Base-by-base conservation (phyloP, 139 green algal species). In the Haematococcus lacustris region DNA sequence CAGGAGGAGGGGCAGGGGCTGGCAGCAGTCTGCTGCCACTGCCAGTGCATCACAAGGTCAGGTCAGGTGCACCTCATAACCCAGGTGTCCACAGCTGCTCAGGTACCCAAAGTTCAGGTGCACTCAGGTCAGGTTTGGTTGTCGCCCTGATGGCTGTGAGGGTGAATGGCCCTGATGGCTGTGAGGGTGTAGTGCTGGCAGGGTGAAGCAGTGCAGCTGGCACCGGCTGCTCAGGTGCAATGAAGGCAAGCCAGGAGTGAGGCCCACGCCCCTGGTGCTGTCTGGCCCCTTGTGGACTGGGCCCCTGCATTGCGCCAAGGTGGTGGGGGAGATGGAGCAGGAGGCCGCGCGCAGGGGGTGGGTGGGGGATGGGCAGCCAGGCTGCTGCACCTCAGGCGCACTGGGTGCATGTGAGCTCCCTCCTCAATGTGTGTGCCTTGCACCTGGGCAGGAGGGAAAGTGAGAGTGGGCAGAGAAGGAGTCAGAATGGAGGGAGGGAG, bases 221-320 rank as follows among this genome's bases (percentile, higher is more conserved):
- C 21, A 21, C 21, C 21, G 13, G 47, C 47, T 57, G 47, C 13
- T 57, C 47, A 57, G 47, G 21, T 57, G 47, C 47, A 21, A 28
- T 13, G 13, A 13, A 13, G 13, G 47, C 47, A 13, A 13, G 13
- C 47, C 47, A 13, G 13, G 13, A 21, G 13, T 28, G 13, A 13
- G 21, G 47, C 47, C 25, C n/a, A 39, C 30, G 33, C 78, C 76
- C 34, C 66, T 87, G 37, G 66, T 69, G 66, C 38, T 88, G 51
- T 70, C 76, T 6, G 83, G 83, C 4, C 83, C 83, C 34, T 73
- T 86, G 73, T 88, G 83, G 83, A 79, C 76, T 3, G 83, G 83
- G 7, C 80, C 83, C 38, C 73, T 88, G 62, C 83, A 88, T 59
- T 77, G 85, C 71, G 38, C n/a, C 33, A 72, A 30, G 9, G 80